Evolutionary conservation across 1,284 basidiomycete species (phyloP), one percentile per base, ranked within the genome.

Genomic region (Filobasidium uniguttulatum): DNA sequence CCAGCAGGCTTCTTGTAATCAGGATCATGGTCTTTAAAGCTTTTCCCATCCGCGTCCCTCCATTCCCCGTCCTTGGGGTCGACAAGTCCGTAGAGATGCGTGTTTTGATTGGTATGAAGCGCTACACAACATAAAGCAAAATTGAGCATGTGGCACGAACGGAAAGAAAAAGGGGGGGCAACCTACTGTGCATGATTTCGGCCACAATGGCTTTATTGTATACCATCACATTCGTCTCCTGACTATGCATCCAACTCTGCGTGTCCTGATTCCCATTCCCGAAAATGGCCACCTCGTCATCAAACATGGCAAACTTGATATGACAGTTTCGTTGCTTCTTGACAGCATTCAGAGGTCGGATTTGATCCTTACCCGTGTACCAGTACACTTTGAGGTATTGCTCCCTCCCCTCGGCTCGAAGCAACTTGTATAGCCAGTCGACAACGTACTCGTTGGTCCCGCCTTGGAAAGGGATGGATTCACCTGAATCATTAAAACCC

Each of bases 401-500:
- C 55, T 77, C 75, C 56, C 76, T 76, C 48, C 72, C 70, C 25
- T 72, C 71, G 20, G 70, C 66, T 20, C 59, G 59, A 15, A 84
- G 70, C 46, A 69, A 69, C 40, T 72, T 73, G 67, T 78, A 85
- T 70, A 86, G 75, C 29, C 72, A 71, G 51, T 77, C 73, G 22
- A 79, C 79, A 14, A 86, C 81, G 63, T 82, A 75, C 60, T 83
- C 82, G 63, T 86, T 86, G 17, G 80, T 85, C 0, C 83, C 83
- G 15, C 84, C 84, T 63, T 86, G 83, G 63, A 79, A 78, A 0
- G 83, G 83, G 50, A 86, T 75, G 8, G 62, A 62, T 55, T 70
- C 68, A 45, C 80, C 80, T 60, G 77, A 76, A 56, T 81, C 80
- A 62, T 82, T 81, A 67, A 79, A 82, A 1, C 76, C 79, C n/a